phyloP scores from a whole-genome alignment of 176 grass and related monocot genomes.

The Triticum timopheevii region DNA sequence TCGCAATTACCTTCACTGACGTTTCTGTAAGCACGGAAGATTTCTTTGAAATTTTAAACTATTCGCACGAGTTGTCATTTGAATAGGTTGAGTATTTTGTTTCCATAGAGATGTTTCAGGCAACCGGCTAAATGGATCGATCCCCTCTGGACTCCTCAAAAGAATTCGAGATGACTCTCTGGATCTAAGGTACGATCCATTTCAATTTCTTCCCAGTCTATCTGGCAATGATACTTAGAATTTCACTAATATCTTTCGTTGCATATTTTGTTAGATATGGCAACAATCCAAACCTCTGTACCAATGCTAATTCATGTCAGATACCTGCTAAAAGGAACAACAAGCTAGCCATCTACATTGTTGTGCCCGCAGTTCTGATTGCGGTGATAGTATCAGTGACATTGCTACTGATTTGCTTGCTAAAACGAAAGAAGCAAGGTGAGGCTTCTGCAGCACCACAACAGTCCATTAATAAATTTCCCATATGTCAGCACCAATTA shows the following conservation, averaged over 20 bases:
- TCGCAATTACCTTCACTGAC: conserved; percentile 32
- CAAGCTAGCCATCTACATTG: conserved; percentile 38
- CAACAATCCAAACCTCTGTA: conserved; percentile 47
- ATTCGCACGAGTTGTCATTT: no score
- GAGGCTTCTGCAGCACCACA: neutral
- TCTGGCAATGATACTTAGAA: neutral
- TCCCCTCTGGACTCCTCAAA: conserved; percentile 46
- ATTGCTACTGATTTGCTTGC: conserved; percentile 20
- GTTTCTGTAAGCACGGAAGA: conserved; percentile 41
- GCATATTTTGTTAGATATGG: conserved; percentile 32
- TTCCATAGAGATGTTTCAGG: conserved; percentile 49
- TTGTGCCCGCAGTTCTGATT: conserved; percentile 22
- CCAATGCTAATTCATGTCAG: conserved; percentile 30
- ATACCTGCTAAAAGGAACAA: conserved; percentile 15
- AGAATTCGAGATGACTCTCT: conserved; percentile 42
- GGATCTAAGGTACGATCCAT: conserved; percentile 23
- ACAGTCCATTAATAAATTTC: neutral
- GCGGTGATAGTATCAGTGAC: conserved; percentile 18
- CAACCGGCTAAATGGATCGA: conserved; percentile 42
- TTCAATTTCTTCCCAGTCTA: neutral
- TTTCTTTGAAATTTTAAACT: neutral
- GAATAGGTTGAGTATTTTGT: neutral
- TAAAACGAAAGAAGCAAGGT: conserved; percentile 32
- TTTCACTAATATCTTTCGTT: neutral
- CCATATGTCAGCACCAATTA: neutral